Evolutionary conservation across 2,329 filamentous ascomycete genomes (phyloP).

Genomic region (Hypoxylon sp.): DNA sequence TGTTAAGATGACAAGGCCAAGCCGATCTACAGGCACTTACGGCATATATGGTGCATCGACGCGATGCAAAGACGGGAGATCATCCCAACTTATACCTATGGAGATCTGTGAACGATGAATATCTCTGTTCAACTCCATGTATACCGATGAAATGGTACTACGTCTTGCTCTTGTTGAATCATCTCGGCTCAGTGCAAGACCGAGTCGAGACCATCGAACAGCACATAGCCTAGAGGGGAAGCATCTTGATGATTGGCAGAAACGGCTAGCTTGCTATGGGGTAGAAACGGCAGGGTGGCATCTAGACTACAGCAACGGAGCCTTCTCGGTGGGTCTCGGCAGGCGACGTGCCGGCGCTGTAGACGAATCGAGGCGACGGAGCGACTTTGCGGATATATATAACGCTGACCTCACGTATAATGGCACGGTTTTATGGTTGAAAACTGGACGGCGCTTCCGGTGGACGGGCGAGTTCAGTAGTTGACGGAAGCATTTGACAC

Average conservation of each 20-base stretch:
- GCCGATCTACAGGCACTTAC: constrained; percentile 2
- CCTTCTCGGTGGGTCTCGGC: constrained; percentile 3
- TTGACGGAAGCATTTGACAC: constrained; percentile 26
- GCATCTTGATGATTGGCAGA: constrained; percentile 22
- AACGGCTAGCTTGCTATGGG: constrained; percentile 13
- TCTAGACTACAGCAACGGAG: constrained; percentile 11
- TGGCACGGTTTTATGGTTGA: constrained; percentile 6
- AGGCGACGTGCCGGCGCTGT: constrained; percentile 19
- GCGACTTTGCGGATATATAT: constrained; percentile 15
- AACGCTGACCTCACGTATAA: not conserved
- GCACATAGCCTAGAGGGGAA: not conserved
- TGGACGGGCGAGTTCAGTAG: constrained; percentile 12
- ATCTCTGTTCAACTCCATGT: not conserved
- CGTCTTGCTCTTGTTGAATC: not conserved
- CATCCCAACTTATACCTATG: constrained; percentile 21
- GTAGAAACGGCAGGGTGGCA: constrained; percentile 19
- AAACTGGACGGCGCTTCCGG: constrained; percentile 5
- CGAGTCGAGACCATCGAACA: constrained; percentile 13
- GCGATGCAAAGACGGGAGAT: constrained; percentile 17
- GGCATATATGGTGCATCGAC: constrained; percentile 1
- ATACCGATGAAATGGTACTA: not conserved
- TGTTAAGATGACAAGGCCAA: not conserved
- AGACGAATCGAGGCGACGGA: constrained; percentile 30
- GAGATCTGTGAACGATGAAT: constrained; percentile 10
- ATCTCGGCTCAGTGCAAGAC: constrained; percentile 26